phyloP scores from a whole-genome alignment of 768 basidiomycete species.

The Melanogaster broomeanus region DNA sequence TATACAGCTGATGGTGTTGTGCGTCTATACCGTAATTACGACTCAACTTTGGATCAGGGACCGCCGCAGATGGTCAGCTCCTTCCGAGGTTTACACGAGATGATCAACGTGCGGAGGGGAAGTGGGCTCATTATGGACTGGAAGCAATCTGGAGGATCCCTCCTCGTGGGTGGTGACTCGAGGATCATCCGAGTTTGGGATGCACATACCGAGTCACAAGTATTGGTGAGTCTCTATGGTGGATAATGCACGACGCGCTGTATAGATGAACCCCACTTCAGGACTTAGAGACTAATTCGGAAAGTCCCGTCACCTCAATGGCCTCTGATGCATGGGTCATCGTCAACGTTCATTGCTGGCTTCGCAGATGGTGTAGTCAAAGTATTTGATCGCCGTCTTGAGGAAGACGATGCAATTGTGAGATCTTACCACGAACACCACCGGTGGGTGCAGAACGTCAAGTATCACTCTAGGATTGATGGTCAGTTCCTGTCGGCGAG shows the following conservation, averaged over 20 bases:
- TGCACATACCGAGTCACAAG: slow-evolving; percentile 81
- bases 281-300: slow-evolving; percentile 89
- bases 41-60: slow-evolving; percentile 66
- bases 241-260: neutral
- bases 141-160: slow-evolving; percentile 84
- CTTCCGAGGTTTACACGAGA: slow-evolving; percentile 85
- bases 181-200: slow-evolving; percentile 92
- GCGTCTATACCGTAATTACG: slow-evolving; percentile 91
- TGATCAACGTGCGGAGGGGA: slow-evolving; percentile 72
- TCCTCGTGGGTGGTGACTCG: slow-evolving; percentile 92
- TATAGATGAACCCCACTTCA: slow-evolving; percentile 29
- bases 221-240: slow-evolving; percentile 48
- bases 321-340: slow-evolving; percentile 73
- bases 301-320: slow-evolving; percentile 87
- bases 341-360: slow-evolving; percentile 82
- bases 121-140: slow-evolving; percentile 89
- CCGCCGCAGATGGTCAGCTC: slow-evolving; percentile 91
- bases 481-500: slow-evolving; percentile 84
- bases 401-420: slow-evolving; percentile 81
- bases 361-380: slow-evolving; percentile 92
- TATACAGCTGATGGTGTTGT: slow-evolving; percentile 84
- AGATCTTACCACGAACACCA: slow-evolving; percentile 74
- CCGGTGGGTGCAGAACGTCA: slow-evolving; percentile 90
- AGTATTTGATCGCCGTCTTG: slow-evolving; percentile 88
- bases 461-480: slow-evolving; percentile 71